A percentile compares a stretch with the other conserved stretches of the same genome.
phyloP scores from a whole-genome alignment of 2,329 filamentous ascomycete species.

The Dactylellina drechsleri region DNA sequence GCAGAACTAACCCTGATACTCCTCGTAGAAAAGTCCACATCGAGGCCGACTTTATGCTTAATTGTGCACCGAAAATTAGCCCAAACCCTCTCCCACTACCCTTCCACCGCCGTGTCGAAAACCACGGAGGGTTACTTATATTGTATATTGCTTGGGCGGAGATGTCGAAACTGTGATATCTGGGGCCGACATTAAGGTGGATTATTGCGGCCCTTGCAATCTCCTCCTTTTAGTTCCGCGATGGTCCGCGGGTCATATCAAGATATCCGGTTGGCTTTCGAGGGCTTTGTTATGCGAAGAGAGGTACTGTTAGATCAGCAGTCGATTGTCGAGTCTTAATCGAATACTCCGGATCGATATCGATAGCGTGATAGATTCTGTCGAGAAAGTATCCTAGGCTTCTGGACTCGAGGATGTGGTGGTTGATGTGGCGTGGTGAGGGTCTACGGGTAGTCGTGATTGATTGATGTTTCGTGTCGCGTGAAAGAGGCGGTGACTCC shows the following conservation, averaged over 20 bases:
- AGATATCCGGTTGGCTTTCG: conserved; percentile 20
- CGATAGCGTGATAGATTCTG: background rate
- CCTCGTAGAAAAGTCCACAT: conserved; percentile 83
- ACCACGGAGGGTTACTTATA: conserved; percentile 42
- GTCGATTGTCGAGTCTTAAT: background rate
- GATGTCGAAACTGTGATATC: conserved; percentile 49
- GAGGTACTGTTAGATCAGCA: background rate
- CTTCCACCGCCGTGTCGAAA: background rate
- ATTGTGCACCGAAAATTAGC: conserved; percentile 67
- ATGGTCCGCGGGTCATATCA: conserved; percentile 53
- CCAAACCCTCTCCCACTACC: background rate
- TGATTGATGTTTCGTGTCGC: conserved; percentile 45
- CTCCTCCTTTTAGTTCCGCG: conserved; percentile 50
- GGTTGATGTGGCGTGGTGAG: background rate
- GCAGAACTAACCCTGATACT: conserved; percentile 67
- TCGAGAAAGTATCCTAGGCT: background rate
- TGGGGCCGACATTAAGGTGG: conserved; percentile 51
- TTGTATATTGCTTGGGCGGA: conserved; percentile 52
- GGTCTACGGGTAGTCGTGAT: background rate
- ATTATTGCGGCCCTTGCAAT: conserved; percentile 48
- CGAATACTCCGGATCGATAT: background rate
- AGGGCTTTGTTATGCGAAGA: background rate
- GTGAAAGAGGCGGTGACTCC: conserved; percentile 19
- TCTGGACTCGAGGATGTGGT: conserved; percentile 6
- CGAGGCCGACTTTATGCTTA: conserved; percentile 87